Percentiles rank a stretch among this genome's conserved stretches.
These are phyloP conservation scores for Cordyceps sp. DNA, from an alignment of 2,329 filamentous ascomycete genomes.

Conservation along the genomic window DNA sequence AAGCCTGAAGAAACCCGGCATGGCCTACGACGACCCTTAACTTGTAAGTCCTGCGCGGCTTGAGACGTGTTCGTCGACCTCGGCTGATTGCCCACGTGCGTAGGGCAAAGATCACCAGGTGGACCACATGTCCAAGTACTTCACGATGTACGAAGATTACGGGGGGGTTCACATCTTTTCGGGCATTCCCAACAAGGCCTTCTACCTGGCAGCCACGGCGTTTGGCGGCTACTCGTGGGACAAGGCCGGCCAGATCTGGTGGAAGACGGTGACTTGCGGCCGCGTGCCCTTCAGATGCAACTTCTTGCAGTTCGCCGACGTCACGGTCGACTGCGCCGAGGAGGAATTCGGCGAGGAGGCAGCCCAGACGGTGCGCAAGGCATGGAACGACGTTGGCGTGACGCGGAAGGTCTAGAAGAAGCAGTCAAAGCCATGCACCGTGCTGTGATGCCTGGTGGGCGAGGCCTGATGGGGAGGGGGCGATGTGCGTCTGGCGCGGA, in stretches of 20 bases:
- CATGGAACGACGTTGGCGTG: slow-evolving; percentile 32
- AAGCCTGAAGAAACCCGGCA: slow-evolving; percentile 36
- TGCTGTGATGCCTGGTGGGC: too few relatives aligned
- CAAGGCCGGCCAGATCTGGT: slow-evolving; percentile 35
- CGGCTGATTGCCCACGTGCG: neutral
- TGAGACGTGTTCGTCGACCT: neutral
- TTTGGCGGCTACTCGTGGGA: slow-evolving; percentile 38
- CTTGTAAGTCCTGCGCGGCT: slow-evolving; percentile 19
- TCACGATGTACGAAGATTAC: slow-evolving; percentile 24
- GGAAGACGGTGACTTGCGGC: slow-evolving; percentile 28
- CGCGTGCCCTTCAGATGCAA: slow-evolving; percentile 21
- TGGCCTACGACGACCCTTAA: slow-evolving; percentile 32
- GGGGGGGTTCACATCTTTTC: slow-evolving; percentile 39
- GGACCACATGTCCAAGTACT: slow-evolving; percentile 26
- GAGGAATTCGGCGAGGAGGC: slow-evolving; percentile 23
- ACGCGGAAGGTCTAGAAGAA: slow-evolving; percentile 6
- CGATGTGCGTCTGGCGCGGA: too few relatives aligned
- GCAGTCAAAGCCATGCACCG: slow-evolving; percentile 1
- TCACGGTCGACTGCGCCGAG: slow-evolving; percentile 27
- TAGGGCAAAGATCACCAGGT: slow-evolving; percentile 37
- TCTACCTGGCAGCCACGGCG: slow-evolving; percentile 28
- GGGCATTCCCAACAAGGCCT: slow-evolving; percentile 40
- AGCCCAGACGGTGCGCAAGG: slow-evolving; percentile 25
- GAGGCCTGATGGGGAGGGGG: too few relatives aligned
- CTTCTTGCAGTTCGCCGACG: slow-evolving; percentile 31